Conservation (phyloP, 2,329 filamentous ascomycete genomes). For the Sarocladium brachiariae region DNA sequence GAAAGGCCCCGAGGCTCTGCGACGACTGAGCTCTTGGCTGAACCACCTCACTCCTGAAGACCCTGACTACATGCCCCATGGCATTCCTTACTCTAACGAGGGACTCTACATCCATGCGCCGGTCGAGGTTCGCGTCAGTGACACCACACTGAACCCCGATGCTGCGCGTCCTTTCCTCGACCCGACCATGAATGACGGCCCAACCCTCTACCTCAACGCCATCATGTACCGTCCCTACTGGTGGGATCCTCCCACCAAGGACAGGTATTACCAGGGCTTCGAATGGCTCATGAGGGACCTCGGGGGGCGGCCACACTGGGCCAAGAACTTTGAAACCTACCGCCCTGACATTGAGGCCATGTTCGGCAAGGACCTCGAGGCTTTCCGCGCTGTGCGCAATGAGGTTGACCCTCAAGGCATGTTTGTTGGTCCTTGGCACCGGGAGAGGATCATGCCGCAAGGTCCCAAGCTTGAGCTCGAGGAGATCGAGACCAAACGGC, state of each 20-base stretch:
- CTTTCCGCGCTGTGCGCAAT: slow-evolving; percentile 63
- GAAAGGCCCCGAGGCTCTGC: slow-evolving; percentile 80
- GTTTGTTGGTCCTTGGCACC: slow-evolving; percentile 89
- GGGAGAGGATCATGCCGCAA: slow-evolving; percentile 52
- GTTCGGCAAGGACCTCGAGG: slow-evolving; percentile 60
- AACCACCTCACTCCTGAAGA: slow-evolving; percentile 57
- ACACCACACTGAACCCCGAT: slow-evolving; percentile 45
- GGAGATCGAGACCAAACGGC: slow-evolving; percentile 26
- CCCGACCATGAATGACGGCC: slow-evolving; percentile 58
- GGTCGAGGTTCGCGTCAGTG: slow-evolving; percentile 80
- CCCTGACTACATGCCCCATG: slow-evolving; percentile 53
- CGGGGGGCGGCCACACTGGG: slow-evolving; percentile 81
- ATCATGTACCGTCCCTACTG: slow-evolving; percentile 81
- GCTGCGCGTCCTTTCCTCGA: slow-evolving; percentile 50
- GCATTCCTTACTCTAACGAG: slow-evolving; percentile 74
- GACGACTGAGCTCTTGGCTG: slow-evolving; percentile 79
- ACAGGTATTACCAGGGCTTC: slow-evolving; percentile 80
- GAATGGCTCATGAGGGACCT: slow-evolving; percentile 86
- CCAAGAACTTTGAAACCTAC: slow-evolving; percentile 73
- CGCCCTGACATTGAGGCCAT: slow-evolving; percentile 56
- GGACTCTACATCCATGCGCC: slow-evolving; percentile 83
- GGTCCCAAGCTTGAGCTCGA: slow-evolving; percentile 28
- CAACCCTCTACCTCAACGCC: slow-evolving; percentile 83
- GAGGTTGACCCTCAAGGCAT: slow-evolving; percentile 73
- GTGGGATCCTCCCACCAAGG: slow-evolving; percentile 66